Evolutionary conservation across 1,139 yeast species (phyloP).

Genomic region (Protomyces inouyei): DNA sequence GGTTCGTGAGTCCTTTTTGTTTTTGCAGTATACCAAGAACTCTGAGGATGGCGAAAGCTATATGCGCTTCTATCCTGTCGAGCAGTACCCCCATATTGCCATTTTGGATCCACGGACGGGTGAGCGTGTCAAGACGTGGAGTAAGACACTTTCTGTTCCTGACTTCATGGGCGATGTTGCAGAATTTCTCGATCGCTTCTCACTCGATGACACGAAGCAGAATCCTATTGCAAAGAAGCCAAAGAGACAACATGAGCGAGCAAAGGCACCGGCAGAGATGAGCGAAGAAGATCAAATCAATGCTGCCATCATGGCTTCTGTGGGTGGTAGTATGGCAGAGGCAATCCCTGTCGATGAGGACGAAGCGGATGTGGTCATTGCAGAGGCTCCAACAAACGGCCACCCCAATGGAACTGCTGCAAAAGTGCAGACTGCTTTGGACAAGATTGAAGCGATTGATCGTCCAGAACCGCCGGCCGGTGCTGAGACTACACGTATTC

Average conservation of each 20-base stretch:
- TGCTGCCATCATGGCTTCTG: constrained; percentile 66
- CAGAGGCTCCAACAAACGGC: constrained; percentile 21
- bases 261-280: constrained; percentile 41
- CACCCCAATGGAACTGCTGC: constrained; percentile 33
- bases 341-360: constrained; percentile 34
- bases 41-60: constrained; percentile 70
- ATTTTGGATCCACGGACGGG: constrained; percentile 94
- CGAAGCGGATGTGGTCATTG: constrained; percentile 10
- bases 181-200: constrained; percentile 52
- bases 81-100: constrained; percentile 81
- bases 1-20: constrained; percentile 65
- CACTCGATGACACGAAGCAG: constrained; percentile 58
- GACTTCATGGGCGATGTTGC: constrained; percentile 36
- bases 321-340: constrained; percentile 44
- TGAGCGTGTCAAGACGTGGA: constrained; percentile 75
- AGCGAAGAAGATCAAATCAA: constrained; percentile 83
- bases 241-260: constrained; percentile 29
- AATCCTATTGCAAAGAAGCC: constrained; percentile 54
- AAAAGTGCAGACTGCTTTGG: constrained; percentile 32
- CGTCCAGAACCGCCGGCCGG: constrained; percentile 59
- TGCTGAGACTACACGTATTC: constrained; percentile 70
- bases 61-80: constrained; percentile 62
- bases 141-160: constrained; percentile 38
- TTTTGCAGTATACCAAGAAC: constrained; percentile 67
- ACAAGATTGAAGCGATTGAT: constrained; percentile 46